These are phyloP conservation scores for Amanita pseudoporphyria DNA, from an alignment of 768 basidiomycete genomes.

Conservation along the genomic window DNA sequence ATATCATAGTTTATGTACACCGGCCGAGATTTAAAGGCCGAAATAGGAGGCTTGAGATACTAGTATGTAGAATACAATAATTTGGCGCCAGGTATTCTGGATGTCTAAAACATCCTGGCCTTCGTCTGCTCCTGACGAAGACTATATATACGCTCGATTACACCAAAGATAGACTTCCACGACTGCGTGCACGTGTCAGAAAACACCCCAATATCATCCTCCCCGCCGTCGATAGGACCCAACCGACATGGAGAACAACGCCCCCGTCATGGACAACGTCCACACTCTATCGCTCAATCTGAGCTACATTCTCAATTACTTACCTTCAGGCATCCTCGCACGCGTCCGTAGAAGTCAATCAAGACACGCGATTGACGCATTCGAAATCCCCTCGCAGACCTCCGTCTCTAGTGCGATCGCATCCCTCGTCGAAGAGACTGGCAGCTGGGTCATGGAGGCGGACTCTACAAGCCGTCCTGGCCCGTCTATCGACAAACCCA, in stretches of 20 bases:
- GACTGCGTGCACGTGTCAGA: neutral
- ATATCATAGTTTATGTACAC: no score
- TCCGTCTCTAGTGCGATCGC: conserved; percentile 1
- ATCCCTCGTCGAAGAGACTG: conserved; percentile 4
- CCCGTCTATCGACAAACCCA: neutral
- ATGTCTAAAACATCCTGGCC: no score
- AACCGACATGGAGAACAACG: conserved; percentile 3
- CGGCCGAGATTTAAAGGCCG: no score
- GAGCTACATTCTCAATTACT: conserved; percentile 3
- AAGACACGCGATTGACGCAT: neutral
- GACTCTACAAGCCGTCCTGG: neutral
- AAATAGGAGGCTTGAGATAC: no score
- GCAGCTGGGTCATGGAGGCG: neutral
- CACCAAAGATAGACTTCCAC: neutral
- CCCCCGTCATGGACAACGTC: neutral
- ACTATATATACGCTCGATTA: no score
- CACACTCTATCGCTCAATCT: conserved; percentile 2
- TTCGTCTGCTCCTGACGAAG: no score
- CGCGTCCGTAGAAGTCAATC: conserved; percentile 2
- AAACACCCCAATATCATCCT: neutral
- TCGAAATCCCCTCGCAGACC: neutral
- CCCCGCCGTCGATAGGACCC: neutral
- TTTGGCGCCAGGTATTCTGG: no score
- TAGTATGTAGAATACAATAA: no score
- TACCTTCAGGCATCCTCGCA: conserved; percentile 1